Conservation (phyloP, 257 asterid species). For the Solanum tacnaense region DNA sequence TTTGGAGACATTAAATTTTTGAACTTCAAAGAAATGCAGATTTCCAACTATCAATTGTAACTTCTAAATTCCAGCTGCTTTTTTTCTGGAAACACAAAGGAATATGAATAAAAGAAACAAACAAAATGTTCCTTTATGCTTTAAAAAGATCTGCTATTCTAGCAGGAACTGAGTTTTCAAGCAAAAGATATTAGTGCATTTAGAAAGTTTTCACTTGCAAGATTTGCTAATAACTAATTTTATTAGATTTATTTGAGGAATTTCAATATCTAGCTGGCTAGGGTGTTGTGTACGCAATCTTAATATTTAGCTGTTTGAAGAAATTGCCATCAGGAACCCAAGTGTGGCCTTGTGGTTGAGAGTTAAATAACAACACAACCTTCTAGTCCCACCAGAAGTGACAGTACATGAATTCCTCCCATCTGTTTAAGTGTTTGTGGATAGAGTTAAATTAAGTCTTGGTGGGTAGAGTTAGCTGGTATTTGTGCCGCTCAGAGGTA, state of each 20-base stretch:
- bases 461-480: background rate
- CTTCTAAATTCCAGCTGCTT: background rate
- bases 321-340: background rate
- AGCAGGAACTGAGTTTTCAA: background rate
- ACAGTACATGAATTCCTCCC: background rate
- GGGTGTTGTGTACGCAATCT: background rate
- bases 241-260: background rate
- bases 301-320: background rate
- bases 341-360: background rate
- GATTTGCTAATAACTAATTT: background rate
- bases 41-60: background rate
- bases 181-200: background rate
- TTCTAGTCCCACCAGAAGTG: background rate
- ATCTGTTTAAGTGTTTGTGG: background rate
- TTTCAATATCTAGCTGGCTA: background rate
- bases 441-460: too few species aligned
- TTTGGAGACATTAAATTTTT: background rate
- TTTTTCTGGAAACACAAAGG: background rate
- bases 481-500: background rate
- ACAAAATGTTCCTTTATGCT: background rate
- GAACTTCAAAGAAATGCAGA: background rate
- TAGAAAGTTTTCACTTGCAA: background rate
- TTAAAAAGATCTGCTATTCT: background rate
- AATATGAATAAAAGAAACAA: background rate
- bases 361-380: background rate